Evolutionary conservation across 2,329 filamentous ascomycete species (phyloP).

Genomic region (Microsporum canis): DNA sequence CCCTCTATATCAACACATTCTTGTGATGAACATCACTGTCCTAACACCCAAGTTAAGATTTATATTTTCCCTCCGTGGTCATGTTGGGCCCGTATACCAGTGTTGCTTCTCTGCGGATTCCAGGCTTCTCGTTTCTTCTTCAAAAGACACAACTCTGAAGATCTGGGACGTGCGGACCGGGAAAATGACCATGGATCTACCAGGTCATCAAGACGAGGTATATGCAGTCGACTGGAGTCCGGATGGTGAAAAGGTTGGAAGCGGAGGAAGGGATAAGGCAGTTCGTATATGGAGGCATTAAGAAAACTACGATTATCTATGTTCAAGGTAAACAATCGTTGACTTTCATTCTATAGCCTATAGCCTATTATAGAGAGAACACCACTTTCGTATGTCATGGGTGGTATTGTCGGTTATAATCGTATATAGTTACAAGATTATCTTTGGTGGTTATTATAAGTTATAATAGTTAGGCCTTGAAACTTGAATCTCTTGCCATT

Average conservation of each 20-base stretch:
- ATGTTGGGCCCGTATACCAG: conserved; percentile 86
- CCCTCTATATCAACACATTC: conserved; percentile 58
- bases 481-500: neutral
- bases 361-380: neutral
- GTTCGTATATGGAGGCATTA: conserved; percentile 55
- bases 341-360: too few species aligned
- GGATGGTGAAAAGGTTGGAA: conserved; percentile 77
- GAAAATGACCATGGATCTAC: conserved; percentile 71
- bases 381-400: neutral
- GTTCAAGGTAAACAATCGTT: too few species aligned
- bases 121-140: conserved; percentile 72
- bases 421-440: neutral
- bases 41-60: conserved; percentile 70
- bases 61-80: conserved; percentile 74
- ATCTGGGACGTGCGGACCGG: conserved; percentile 84
- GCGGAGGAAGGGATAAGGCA: conserved; percentile 82
- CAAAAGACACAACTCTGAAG: conserved; percentile 87
- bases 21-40: conserved; percentile 70
- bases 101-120: conserved; percentile 88
- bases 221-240: conserved; percentile 93
- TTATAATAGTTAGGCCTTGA: neutral
- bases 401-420: neutral
- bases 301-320: neutral
- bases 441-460: neutral
- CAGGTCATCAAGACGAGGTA: conserved; percentile 84